Evolutionary conservation across 1,139 yeast genomes (phyloP).

Genomic region (Yamadazyma oceani): DNA sequence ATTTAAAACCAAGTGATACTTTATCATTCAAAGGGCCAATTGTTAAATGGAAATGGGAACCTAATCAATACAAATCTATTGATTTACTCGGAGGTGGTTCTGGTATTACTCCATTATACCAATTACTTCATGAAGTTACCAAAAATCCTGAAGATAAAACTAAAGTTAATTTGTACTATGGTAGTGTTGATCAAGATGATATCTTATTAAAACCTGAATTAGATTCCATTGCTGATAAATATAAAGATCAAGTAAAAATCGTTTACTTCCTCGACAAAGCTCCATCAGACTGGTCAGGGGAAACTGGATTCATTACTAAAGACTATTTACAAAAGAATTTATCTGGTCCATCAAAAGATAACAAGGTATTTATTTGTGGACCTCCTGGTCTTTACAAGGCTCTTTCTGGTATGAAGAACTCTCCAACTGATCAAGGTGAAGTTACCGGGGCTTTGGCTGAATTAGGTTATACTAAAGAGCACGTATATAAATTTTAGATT

Average conservation of each 20-base stretch:
- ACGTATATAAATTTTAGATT: slow-evolving; percentile 81
- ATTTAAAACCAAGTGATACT: slow-evolving; percentile 75
- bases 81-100: slow-evolving; percentile 97
- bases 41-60: slow-evolving; percentile 88
- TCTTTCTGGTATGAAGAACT: slow-evolving; percentile 74
- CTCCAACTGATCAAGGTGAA: slow-evolving; percentile 95
- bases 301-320: slow-evolving; percentile 77
- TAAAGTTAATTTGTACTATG: slow-evolving; percentile 69
- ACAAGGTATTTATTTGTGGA: slow-evolving; percentile 85
- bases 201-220: slow-evolving; percentile 78
- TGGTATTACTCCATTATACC: slow-evolving; percentile 93
- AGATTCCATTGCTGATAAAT: slow-evolving; percentile 60
- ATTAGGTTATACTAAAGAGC: slow-evolving; percentile 82
- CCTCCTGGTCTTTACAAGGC: slow-evolving; percentile 62
- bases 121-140: slow-evolving; percentile 78
- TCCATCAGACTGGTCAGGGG: slow-evolving; percentile 69
- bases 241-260: slow-evolving; percentile 68
- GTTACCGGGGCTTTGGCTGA: slow-evolving; percentile 84
- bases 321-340: slow-evolving; percentile 68
- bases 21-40: slow-evolving; percentile 94
- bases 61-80: slow-evolving; percentile 73
- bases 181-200: slow-evolving; percentile 76
- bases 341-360: slow-evolving; percentile 63
- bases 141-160: slow-evolving; percentile 76
- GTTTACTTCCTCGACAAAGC: slow-evolving; percentile 74